A percentile compares a stretch with the other conserved stretches of the same genome.
These are phyloP conservation scores for Globisporangium nunn DNA, from an alignment of 352 stramenopile genomes.

Conservation along the genomic window DNA sequence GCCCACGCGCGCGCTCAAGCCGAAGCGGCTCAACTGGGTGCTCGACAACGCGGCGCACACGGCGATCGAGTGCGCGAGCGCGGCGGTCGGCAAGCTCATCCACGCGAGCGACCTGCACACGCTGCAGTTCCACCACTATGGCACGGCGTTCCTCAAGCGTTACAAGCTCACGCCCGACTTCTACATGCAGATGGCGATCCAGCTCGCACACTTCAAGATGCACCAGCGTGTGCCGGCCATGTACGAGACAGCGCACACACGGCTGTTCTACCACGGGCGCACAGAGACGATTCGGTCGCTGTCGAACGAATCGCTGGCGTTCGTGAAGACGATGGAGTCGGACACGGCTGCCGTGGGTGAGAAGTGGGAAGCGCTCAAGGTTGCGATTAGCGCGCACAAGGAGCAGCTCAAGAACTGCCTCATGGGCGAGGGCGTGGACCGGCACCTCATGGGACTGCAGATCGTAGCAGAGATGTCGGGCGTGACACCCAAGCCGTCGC, in stretches of 20 bases:
- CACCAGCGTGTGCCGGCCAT: constrained; percentile 90
- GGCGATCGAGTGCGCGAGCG: constrained; percentile 82
- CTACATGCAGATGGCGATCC: constrained; percentile 96
- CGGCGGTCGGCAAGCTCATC: constrained; percentile 90
- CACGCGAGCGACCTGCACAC: constrained; percentile 87
- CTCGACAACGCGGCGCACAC: constrained; percentile 76
- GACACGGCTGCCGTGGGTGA: constrained; percentile 31
- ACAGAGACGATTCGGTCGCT: constrained; percentile 90
- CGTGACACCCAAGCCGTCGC: constrained; percentile 75
- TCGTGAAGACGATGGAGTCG: constrained; percentile 89
- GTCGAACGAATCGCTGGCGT: constrained; percentile 85
- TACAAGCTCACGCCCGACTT: constrained; percentile 96
- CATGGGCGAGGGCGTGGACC: constrained; percentile 89
- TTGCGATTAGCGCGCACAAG: constrained; percentile 88
- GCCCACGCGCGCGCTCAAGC: constrained; percentile 55
- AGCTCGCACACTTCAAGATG: constrained; percentile 96
- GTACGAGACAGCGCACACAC: constrained; percentile 96
- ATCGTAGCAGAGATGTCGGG: constrained; percentile 91
- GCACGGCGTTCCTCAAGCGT: constrained; percentile 88
- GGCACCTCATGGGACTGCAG: constrained; percentile 94
- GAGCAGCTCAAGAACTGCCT: constrained; percentile 85
- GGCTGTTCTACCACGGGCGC: constrained; percentile 95
- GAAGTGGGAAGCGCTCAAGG: constrained; percentile 85
- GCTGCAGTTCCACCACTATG: constrained; percentile 91
- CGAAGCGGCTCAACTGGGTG: constrained; percentile 73